Conservation (phyloP, 129 eudicot species). For the Flaveria ramosissima region DNA sequence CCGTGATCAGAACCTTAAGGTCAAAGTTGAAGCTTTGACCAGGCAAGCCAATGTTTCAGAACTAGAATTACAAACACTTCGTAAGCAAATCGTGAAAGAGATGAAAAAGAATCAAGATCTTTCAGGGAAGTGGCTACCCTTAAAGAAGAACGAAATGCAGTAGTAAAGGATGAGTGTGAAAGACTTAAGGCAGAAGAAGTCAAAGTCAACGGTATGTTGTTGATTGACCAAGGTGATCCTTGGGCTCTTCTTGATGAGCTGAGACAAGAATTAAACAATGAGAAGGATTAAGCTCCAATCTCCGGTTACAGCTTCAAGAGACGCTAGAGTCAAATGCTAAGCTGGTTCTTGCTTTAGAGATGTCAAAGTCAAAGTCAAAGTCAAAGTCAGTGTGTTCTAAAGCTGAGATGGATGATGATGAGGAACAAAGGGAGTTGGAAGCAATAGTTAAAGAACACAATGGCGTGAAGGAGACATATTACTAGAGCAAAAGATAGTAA, state of each 20-base stretch:
- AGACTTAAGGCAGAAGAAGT: slow-evolving; percentile 40
- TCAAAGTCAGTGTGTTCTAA: slow-evolving; percentile 43
- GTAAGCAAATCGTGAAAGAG: slow-evolving; percentile 84
- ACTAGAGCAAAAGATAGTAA: slow-evolving; percentile 70
- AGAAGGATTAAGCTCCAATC: slow-evolving; percentile 69
- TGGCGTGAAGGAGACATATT: slow-evolving; percentile 59
- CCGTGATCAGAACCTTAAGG: slow-evolving; percentile 62
- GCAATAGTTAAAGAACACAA: slow-evolving; percentile 71
- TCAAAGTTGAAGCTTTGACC: slow-evolving; percentile 54
- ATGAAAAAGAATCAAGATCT: slow-evolving; percentile 71
- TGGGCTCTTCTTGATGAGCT: slow-evolving; percentile 66
- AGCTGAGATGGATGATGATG: slow-evolving; percentile 56
- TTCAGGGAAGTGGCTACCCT: slow-evolving; percentile 53
- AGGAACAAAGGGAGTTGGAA: slow-evolving; percentile 78
- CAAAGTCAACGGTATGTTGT: slow-evolving; percentile 43
- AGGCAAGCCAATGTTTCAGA: slow-evolving; percentile 73
- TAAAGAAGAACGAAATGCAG: slow-evolving; percentile 69
- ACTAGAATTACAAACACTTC: slow-evolving; percentile 76
- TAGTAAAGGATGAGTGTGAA: slow-evolving; percentile 56
- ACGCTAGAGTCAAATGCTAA: slow-evolving; percentile 75
- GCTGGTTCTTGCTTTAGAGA: slow-evolving; percentile 74
- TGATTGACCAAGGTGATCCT: slow-evolving; percentile 65
- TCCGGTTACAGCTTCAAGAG: slow-evolving; percentile 69
- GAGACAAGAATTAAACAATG: slow-evolving; percentile 62
- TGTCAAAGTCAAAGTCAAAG: slow-evolving; percentile 66